Conservation (phyloP, 2,329 filamentous ascomycete species). For the Exophiala sp. region DNA sequence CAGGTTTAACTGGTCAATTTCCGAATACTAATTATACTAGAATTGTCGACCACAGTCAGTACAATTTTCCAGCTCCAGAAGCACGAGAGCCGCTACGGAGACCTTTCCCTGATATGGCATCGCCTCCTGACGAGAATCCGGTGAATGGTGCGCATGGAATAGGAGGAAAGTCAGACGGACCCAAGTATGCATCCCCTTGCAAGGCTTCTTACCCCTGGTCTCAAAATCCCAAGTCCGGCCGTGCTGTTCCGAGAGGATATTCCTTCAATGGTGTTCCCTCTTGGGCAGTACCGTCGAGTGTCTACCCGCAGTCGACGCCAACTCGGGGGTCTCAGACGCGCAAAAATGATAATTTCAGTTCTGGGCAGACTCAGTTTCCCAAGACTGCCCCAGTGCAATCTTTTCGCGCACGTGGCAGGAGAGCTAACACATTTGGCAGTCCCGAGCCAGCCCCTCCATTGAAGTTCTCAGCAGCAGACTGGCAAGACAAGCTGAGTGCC, state of each 20-base stretch:
- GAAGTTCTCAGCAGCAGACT: conserved; percentile 42
- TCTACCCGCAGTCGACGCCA: conserved; percentile 22
- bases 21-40: conserved; percentile 28
- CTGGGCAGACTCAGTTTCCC: not conserved
- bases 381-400: not conserved
- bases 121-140: conserved; percentile 11
- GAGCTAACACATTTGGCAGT: conserved; percentile 14
- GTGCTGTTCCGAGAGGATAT: conserved; percentile 5
- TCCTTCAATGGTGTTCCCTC: conserved; percentile 25
- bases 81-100: conserved; percentile 18
- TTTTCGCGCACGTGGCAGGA: not conserved
- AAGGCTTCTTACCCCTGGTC: conserved; percentile 10
- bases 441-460: conserved; percentile 31
- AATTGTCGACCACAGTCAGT: conserved; percentile 22
- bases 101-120: conserved; percentile 19
- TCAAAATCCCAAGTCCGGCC: not conserved
- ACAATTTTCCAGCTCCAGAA: conserved; percentile 27
- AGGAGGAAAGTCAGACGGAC: conserved; percentile 14
- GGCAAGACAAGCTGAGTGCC: conserved; percentile 37
- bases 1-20: conserved; percentile 25
- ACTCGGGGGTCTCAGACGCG: conserved; percentile 6
- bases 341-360: not conserved
- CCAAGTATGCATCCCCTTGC: conserved; percentile 23
- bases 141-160: conserved; percentile 2
- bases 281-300: conserved; percentile 30